Conservation (phyloP, 345 rosid genomes). For the Bretschneidera sinensis region DNA sequence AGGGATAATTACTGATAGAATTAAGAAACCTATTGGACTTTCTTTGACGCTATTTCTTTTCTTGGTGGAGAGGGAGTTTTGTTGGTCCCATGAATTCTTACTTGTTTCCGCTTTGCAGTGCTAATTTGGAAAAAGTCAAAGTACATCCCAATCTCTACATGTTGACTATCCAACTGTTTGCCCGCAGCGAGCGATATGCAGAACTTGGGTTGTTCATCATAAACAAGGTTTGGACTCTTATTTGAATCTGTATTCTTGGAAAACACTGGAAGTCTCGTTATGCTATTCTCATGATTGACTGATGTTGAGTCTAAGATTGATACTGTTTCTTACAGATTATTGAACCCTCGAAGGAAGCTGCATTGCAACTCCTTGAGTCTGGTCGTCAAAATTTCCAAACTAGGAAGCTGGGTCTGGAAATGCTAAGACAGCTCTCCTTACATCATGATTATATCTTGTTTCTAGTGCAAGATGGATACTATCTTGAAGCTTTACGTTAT, state of each 20-base stretch:
- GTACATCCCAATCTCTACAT: slow-evolving; percentile 68
- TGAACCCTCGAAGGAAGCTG: slow-evolving; percentile 95
- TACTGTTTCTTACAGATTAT: slow-evolving; percentile 63
- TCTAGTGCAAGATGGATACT: slow-evolving; percentile 85
- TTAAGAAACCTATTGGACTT: not conserved
- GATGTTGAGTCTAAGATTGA: slow-evolving; percentile 12
- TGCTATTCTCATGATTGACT: not conserved
- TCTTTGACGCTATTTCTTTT: no score
- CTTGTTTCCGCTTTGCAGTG: slow-evolving; percentile 42
- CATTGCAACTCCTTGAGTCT: slow-evolving; percentile 77
- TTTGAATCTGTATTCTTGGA: not conserved
- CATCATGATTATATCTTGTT: slow-evolving; percentile 74
- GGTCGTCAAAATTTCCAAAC: slow-evolving; percentile 62
- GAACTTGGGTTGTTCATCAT: slow-evolving; percentile 69
- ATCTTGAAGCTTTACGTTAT: slow-evolving; percentile 87
- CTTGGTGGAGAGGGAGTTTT: no score
- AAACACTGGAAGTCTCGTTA: not conserved
- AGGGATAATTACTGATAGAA: not conserved
- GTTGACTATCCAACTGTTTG: slow-evolving; percentile 69
- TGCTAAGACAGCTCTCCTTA: slow-evolving; percentile 85
- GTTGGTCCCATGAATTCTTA: slow-evolving; percentile 3
- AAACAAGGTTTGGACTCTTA: slow-evolving; percentile 59
- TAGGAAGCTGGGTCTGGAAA: slow-evolving; percentile 87
- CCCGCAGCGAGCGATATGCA: slow-evolving; percentile 57
- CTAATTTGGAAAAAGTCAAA: slow-evolving; percentile 72